These are phyloP conservation scores for Avena insularis DNA, from an alignment of 176 grass and related monocot species.

Conservation along the genomic window DNA sequence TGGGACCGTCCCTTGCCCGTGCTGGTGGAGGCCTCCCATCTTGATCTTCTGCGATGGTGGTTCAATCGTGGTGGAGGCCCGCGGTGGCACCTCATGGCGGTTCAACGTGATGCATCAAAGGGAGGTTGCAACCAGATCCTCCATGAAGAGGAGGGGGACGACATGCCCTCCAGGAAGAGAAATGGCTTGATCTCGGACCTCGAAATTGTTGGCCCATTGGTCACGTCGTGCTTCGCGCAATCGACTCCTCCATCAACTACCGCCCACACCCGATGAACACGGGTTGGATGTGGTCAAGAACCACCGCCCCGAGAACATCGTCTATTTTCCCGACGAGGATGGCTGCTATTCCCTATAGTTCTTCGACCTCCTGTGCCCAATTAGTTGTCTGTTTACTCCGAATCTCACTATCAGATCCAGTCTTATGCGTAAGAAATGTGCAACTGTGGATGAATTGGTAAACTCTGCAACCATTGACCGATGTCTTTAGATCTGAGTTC, in stretches of 20 bases:
- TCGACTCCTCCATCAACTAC: neutral
- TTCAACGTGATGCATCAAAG: no score
- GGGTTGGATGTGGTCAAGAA: conserved; percentile 78
- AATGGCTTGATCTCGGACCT: no score
- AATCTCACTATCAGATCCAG: neutral
- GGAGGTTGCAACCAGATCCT: no score
- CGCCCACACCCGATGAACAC: conserved; percentile 80
- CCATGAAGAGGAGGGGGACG: no score
- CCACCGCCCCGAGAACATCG: conserved; percentile 79
- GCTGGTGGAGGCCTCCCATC: no score
- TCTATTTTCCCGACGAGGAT: conserved; percentile 95
- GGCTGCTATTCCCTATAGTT: conserved; percentile 85
- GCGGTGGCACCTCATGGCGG: no score
- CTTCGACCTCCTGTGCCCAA: conserved; percentile 70
- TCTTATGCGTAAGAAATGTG: neutral
- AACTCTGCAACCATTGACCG: neutral
- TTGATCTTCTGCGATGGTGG: no score
- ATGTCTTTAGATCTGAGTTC: neutral
- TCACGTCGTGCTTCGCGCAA: no score
- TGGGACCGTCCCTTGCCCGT: no score
- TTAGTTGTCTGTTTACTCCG: conserved; percentile 52
- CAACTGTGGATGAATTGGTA: neutral
- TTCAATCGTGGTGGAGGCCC: no score
- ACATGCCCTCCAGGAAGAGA: no score
- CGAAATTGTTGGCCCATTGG: no score